Evolutionary conservation across 495 filamentous ascomycete species (phyloP).

Genomic region (Aspergillus incahuasiensis): DNA sequence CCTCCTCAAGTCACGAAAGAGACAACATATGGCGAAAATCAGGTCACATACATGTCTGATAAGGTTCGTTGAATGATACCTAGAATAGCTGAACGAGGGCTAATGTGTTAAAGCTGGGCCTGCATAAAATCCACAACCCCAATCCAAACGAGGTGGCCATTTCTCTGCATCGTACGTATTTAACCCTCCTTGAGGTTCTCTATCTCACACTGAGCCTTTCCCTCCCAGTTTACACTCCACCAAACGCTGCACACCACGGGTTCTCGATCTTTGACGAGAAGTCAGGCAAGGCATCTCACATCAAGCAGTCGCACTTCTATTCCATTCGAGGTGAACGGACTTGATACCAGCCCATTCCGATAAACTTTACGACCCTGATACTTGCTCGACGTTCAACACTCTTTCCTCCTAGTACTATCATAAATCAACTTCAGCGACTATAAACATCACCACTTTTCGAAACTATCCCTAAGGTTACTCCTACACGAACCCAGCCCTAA

Average conservation of each 20-base stretch:
- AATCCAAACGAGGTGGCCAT: conserved; percentile 68
- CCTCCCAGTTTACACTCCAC: conserved; percentile 75
- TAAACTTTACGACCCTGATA: background rate
- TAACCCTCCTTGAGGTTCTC: background rate
- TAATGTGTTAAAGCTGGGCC: conserved; percentile 53
- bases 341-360: background rate
- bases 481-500: background rate
- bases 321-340: conserved; percentile 35
- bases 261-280: conserved; percentile 67
- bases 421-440: background rate
- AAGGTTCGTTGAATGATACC: conserved; percentile 33
- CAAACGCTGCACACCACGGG: conserved; percentile 72
- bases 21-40: conserved; percentile 51
- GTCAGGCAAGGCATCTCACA: conserved; percentile 68
- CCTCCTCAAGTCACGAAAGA: conserved; percentile 39
- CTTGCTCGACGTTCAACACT: too few species aligned
- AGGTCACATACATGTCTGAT: conserved; percentile 84
- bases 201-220: conserved; percentile 3
- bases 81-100: background rate
- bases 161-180: conserved; percentile 72
- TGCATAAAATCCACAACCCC: conserved; percentile 77
- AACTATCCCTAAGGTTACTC: background rate
- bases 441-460: background rate
- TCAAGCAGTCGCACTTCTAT: conserved; percentile 60
- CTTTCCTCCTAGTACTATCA: background rate